A percentile compares a stretch with the other conserved stretches of the same genome.
Conservation (phyloP, 2,329 filamentous ascomycete genomes). For the Coniochaeta sp. region DNA sequence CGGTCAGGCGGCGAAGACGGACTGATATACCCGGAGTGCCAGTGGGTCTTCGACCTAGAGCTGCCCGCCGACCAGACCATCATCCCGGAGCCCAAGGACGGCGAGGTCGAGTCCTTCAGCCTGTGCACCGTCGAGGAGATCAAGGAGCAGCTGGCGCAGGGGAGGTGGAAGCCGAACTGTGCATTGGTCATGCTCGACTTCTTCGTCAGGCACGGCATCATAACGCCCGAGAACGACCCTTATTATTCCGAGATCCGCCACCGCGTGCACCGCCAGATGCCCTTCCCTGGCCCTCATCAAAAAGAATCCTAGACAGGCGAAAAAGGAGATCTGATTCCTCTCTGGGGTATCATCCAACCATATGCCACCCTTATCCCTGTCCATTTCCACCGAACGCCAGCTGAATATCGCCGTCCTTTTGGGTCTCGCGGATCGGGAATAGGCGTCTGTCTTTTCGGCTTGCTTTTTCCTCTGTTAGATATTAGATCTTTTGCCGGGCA, state of each 20-base stretch:
- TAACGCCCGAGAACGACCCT: slow-evolving; percentile 72
- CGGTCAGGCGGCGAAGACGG: slow-evolving; percentile 73
- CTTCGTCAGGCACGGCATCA: slow-evolving; percentile 74
- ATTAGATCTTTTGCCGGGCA: not conserved
- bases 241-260: slow-evolving; percentile 69
- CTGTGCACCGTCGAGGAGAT: slow-evolving; percentile 74
- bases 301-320: not conserved
- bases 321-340: not conserved
- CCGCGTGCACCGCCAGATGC: slow-evolving; percentile 70
- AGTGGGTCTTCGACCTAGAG: slow-evolving; percentile 88
- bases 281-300: slow-evolving; percentile 66
- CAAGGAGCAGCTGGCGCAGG: slow-evolving; percentile 58
- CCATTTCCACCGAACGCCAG: not conserved
- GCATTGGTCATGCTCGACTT: slow-evolving; percentile 81
- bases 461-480: not conserved
- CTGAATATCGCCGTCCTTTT: not conserved
- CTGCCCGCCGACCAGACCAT: slow-evolving; percentile 54
- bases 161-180: slow-evolving; percentile 91
- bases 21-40: slow-evolving; percentile 80
- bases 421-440: not conserved
- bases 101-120: slow-evolving; percentile 81
- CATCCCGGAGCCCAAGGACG: slow-evolving; percentile 70
- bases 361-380: slow-evolving; percentile 6
- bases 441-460: not conserved
- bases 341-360: slow-evolving; percentile 12